Percentiles rank a stretch among this genome's conserved stretches.
phyloP scores from a whole-genome alignment of 805 yeast species.

The Myxozyma melibiosi region DNA sequence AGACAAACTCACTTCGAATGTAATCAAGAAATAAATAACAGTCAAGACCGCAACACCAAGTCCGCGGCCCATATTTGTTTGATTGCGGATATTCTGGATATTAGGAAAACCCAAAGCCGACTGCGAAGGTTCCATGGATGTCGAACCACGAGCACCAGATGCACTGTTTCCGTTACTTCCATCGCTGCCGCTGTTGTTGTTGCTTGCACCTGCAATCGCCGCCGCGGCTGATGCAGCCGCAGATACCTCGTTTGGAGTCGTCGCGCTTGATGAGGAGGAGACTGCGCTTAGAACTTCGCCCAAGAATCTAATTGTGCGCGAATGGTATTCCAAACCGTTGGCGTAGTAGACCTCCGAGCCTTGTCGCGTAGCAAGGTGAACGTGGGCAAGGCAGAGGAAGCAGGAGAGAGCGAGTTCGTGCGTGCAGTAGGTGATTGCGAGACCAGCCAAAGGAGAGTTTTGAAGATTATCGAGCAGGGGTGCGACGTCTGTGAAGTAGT shows the following conservation, averaged over 20 bases:
- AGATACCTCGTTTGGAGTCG: background rate
- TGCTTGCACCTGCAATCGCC: background rate
- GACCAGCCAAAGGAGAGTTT: constrained; percentile 28
- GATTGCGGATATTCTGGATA: constrained; percentile 13
- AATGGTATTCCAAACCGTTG: constrained; percentile 27
- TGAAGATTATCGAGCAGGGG: constrained; percentile 28
- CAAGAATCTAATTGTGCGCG: constrained; percentile 20
- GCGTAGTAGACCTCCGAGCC: constrained; percentile 20
- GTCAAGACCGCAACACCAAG: constrained; percentile 28
- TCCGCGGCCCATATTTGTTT: constrained; percentile 23
- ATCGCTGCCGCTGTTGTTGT: background rate
- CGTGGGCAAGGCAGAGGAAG: constrained; percentile 24
- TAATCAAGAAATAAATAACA: constrained; percentile 28
- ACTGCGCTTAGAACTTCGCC: constrained; percentile 24
- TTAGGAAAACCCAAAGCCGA: constrained; percentile 2
- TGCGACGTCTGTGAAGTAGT: constrained; percentile 29
- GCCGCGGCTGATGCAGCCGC: background rate
- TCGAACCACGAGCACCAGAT: background rate
- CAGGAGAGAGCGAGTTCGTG: constrained; percentile 30
- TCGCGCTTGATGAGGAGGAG: constrained; percentile 3
- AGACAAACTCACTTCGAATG: constrained; percentile 19
- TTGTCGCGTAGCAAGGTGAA: constrained; percentile 20
- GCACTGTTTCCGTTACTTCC: background rate
- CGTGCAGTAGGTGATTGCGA: constrained; percentile 30
- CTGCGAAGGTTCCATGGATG: background rate